These are phyloP conservation scores for Salix exigua DNA, from an alignment of 345 rosid species.

Conservation along the genomic window DNA sequence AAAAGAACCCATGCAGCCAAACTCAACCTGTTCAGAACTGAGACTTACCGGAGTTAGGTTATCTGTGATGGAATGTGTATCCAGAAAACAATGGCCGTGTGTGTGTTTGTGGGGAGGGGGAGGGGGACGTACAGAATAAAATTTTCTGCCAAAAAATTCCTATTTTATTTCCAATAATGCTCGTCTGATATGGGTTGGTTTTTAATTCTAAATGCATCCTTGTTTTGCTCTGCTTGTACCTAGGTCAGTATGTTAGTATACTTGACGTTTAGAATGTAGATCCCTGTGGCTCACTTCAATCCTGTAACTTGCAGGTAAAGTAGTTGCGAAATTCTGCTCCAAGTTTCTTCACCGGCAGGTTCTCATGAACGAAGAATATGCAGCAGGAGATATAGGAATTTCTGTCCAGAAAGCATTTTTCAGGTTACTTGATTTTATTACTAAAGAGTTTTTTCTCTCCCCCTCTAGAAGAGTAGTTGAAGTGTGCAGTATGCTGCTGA, in stretches of 20 bases:
- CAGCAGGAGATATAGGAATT: slow-evolving; percentile 43
- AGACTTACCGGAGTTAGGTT: too few relatives aligned
- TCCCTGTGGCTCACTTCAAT: neutral
- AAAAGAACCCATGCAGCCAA: too few relatives aligned
- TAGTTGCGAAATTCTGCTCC: slow-evolving; percentile 89
- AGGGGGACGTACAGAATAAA: neutral
- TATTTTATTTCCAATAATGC: neutral
- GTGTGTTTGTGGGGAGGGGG: too few relatives aligned
- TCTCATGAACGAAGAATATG: slow-evolving; percentile 58
- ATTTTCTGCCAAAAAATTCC: neutral
- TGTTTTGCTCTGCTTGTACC: neutral
- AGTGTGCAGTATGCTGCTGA: too few relatives aligned
- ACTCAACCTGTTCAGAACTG: too few relatives aligned
- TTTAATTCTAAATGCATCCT: neutral
- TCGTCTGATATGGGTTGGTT: too few relatives aligned
- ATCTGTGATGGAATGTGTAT: too few relatives aligned
- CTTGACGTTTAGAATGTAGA: neutral
- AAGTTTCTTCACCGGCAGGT: slow-evolving; percentile 89
- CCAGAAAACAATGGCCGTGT: neutral
- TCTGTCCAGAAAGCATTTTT: slow-evolving; percentile 72
- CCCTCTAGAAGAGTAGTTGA: too few relatives aligned
- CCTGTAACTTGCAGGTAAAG: slow-evolving; percentile 60
- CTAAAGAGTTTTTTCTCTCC: too few relatives aligned
- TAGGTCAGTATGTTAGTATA: neutral
- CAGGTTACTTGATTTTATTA: too few relatives aligned